Conservation (phyloP, 495 filamentous ascomycete species). For the Hypoxylon perforatum region DNA sequence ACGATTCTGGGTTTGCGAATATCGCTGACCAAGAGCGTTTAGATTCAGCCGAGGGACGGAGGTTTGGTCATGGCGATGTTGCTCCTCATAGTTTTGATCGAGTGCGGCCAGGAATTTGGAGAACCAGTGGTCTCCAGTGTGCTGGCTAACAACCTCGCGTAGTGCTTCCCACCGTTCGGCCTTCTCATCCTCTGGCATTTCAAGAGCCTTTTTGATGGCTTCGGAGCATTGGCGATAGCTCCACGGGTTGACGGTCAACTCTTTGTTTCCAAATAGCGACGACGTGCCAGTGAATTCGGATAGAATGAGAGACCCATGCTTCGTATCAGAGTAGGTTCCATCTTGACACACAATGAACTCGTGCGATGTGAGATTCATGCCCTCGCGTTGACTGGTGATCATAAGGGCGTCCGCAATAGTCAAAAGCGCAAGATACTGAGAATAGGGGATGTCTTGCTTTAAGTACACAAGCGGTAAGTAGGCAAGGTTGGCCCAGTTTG, state of each 20-base stretch:
- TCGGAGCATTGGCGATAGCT: conserved; percentile 86
- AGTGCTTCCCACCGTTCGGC: conserved; percentile 77
- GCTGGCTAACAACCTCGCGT: conserved; percentile 77
- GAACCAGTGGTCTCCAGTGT: conserved; percentile 87
- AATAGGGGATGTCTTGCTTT: conserved; percentile 90
- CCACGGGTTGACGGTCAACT: conserved; percentile 92
- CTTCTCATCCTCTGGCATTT: conserved; percentile 78
- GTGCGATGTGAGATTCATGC: conserved; percentile 94
- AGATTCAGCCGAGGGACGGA: conserved; percentile 85
- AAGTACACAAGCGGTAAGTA: conserved; percentile 94
- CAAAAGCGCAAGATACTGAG: conserved; percentile 88
- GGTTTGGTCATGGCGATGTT: conserved; percentile 81
- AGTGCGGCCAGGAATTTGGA: conserved; percentile 75
- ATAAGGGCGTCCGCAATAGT: conserved; percentile 89
- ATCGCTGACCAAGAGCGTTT: conserved; percentile 68
- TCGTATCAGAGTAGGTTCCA: conserved; percentile 76
- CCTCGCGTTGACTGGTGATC: conserved; percentile 92
- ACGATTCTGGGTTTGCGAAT: conserved; percentile 70
- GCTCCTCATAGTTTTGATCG: conserved; percentile 79
- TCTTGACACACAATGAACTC: conserved; percentile 95
- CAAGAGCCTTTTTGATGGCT: conserved; percentile 82
- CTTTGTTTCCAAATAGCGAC: conserved; percentile 79
- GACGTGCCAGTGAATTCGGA: conserved; percentile 95
- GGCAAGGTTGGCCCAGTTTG: conserved; percentile 83
- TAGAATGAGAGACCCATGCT: conserved; percentile 86